These are phyloP conservation scores for Aspergillus sp. DNA, from an alignment of 2,329 filamentous ascomycete genomes.

Conservation along the genomic window DNA sequence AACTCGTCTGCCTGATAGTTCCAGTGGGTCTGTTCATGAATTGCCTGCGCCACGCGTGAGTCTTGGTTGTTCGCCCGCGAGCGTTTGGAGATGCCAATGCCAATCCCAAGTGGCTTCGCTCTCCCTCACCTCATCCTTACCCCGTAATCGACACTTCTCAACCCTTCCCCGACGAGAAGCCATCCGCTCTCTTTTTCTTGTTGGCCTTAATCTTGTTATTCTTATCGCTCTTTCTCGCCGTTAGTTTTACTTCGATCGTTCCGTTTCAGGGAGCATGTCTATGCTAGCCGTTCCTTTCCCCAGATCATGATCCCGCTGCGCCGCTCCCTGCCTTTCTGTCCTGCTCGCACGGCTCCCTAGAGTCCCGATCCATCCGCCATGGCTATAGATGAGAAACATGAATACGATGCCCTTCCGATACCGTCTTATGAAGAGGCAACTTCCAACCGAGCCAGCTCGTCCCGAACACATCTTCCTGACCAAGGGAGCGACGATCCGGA, in stretches of 20 bases:
- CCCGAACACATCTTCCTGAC: conserved; percentile 51
- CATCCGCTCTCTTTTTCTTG: conserved; percentile 3
- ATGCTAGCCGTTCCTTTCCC: conserved; percentile 31
- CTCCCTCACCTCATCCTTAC: conserved; percentile 9
- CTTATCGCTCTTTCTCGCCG: not conserved
- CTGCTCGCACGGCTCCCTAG: conserved; percentile 32
- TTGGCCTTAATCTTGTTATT: conserved; percentile 7
- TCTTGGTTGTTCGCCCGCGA: not conserved
- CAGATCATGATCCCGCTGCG: conserved; percentile 42
- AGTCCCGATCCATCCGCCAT: conserved; percentile 35
- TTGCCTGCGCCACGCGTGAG: conserved; percentile 17
- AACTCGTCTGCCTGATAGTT: conserved; percentile 18
- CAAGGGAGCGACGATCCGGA: conserved; percentile 71
- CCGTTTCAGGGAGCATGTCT: conserved; percentile 28
- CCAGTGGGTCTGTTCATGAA: conserved; percentile 15
- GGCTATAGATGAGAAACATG: conserved; percentile 54
- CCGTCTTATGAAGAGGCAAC: conserved; percentile 82
- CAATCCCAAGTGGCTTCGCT: conserved; percentile 8
- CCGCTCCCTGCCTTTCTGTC: conserved; percentile 28
- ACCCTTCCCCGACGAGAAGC: conserved; percentile 1
- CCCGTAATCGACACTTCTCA: conserved; percentile 1
- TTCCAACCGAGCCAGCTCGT: conserved; percentile 57
- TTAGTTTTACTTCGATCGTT: conserved; percentile 11
- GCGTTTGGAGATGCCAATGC: not conserved
- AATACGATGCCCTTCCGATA: conserved; percentile 68